A percentile compares a stretch with the other conserved stretches of the same genome.
Evolutionary conservation across 805 yeast genomes (phyloP).

Genomic region (Teunomyces lycoperdinae): DNA sequence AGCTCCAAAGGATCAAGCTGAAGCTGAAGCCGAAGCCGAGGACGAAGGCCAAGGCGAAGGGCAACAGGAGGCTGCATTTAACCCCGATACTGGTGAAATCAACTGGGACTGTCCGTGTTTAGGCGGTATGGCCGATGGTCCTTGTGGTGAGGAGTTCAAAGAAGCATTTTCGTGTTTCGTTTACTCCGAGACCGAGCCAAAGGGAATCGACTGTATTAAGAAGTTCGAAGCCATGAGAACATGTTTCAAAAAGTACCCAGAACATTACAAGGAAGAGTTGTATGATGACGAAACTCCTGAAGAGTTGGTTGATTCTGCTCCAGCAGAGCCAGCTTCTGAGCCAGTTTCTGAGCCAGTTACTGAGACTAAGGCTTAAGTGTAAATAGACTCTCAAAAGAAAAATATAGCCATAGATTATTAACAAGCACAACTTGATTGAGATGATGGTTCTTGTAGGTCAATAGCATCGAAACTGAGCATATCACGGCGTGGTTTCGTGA

Average conservation of each 20-base stretch:
- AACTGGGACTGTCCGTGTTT: slow-evolving; percentile 99
- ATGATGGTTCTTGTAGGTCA: slow-evolving; percentile 16
- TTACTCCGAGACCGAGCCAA: slow-evolving; percentile 90
- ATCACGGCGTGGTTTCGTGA: slow-evolving; percentile 8
- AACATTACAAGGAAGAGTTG: slow-evolving; percentile 87
- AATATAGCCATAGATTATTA: not conserved
- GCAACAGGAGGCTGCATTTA: slow-evolving; percentile 66
- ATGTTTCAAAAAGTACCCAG: slow-evolving; percentile 92
- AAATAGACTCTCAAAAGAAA: not conserved
- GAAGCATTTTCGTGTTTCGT: slow-evolving; percentile 94
- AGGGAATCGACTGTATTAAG: slow-evolving; percentile 92
- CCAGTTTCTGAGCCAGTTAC: not conserved
- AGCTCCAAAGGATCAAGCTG: not conserved
- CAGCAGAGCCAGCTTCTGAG: slow-evolving; percentile 2
- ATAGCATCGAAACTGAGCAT: slow-evolving; percentile 32
- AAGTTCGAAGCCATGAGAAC: slow-evolving; percentile 89
- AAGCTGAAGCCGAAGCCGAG: slow-evolving; percentile 3
- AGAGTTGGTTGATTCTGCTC: slow-evolving; percentile 5
- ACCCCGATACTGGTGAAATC: slow-evolving; percentile 97
- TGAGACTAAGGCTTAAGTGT: slow-evolving; percentile 1
- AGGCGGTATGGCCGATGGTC: slow-evolving; percentile 99
- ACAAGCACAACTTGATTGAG: slow-evolving; percentile 21
- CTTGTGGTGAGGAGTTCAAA: slow-evolving; percentile 95
- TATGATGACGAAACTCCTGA: slow-evolving; percentile 56
- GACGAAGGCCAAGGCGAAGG: slow-evolving; percentile 24